Evolutionary conservation across 2,329 filamentous ascomycete genomes (phyloP), one percentile per base, ranked within the genome.

Genomic region (Xenosphaeropsis pyriputrescens): DNA sequence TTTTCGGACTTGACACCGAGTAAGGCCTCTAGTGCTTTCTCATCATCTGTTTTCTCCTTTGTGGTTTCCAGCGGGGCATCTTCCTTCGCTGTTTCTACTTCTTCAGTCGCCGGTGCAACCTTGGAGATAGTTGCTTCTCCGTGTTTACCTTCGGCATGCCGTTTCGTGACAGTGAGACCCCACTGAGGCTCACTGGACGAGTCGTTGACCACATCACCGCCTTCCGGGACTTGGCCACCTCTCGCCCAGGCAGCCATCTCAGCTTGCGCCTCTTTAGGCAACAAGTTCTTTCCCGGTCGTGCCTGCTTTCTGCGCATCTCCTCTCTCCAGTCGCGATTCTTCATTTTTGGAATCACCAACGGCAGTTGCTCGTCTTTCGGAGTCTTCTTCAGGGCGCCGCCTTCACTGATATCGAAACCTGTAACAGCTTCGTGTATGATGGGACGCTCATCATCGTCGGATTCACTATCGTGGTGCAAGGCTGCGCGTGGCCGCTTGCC

Each of bases 21-120:
- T 7, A 88, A 65, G 5, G 80, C 77, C 42, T 77, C 70, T 42
- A 86, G 59, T 7, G 81, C 82, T 48, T 62, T 54, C 41, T 81
- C 71, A 41, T 83, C 75, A 37, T 72, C 68, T 6, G 68, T 68
- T 35, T 67, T 60, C 41, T 56, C 50, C 42, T 57, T 58, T 34
- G 50, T 43, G 13, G 46, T 40, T n/a, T 45, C 38, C 14, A 47
- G 37, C 34, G 43, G 37, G 29, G 31, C 38, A 14, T 49, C 52
- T n/a, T 57, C 50, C 19, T 48, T 45, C 13, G 52, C 46, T 13
- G 41, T 47, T 18, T 49, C 50, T 22, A 41, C 31, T 17, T 35
- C 22, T 5, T 32, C 29, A 18, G 29, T 31, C 3, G 17, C 39
- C 13, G 8, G 30, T 22, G 14, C 29, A 19, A 32, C 39, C 31